Evolutionary conservation across 2,329 filamentous ascomycete species (phyloP).

Genomic region (Onygenales sp.): DNA sequence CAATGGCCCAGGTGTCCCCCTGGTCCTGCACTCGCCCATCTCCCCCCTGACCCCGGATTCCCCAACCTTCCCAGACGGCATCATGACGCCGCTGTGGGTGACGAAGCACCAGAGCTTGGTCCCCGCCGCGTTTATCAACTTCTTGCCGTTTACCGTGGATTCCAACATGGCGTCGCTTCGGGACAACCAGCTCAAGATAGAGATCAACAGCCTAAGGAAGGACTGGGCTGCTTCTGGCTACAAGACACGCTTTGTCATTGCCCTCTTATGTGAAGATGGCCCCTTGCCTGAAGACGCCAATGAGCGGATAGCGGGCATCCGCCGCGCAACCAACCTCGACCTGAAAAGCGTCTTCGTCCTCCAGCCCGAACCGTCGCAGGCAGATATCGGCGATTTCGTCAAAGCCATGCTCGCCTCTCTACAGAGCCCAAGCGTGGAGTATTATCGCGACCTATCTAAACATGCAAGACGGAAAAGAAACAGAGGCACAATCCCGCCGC

Average conservation of each 20-base stretch:
- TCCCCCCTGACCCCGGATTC: constrained; percentile 82
- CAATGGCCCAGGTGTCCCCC: constrained; percentile 38
- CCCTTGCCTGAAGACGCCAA: constrained; percentile 54
- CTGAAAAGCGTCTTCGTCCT: constrained; percentile 79
- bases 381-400: constrained; percentile 64
- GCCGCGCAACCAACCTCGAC: constrained; percentile 69
- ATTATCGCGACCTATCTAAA: constrained; percentile 89
- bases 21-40: constrained; percentile 76
- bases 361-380: constrained; percentile 59
- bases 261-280: constrained; percentile 67
- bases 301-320: constrained; percentile 69
- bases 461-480: constrained; percentile 82
- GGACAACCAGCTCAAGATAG: constrained; percentile 79
- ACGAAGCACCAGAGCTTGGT: constrained; percentile 80
- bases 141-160: constrained; percentile 68
- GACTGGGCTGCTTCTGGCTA: constrained; percentile 53
- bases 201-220: constrained; percentile 69
- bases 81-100: constrained; percentile 74
- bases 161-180: constrained; percentile 64
- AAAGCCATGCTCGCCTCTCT: constrained; percentile 63
- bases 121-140: constrained; percentile 70
- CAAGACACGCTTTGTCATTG: constrained; percentile 66
- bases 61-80: constrained; percentile 76
- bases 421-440: constrained; percentile 70
- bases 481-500: constrained; percentile 65